Conservation (phyloP, 768 basidiomycete genomes). For the Agaricus subrufescens region DNA sequence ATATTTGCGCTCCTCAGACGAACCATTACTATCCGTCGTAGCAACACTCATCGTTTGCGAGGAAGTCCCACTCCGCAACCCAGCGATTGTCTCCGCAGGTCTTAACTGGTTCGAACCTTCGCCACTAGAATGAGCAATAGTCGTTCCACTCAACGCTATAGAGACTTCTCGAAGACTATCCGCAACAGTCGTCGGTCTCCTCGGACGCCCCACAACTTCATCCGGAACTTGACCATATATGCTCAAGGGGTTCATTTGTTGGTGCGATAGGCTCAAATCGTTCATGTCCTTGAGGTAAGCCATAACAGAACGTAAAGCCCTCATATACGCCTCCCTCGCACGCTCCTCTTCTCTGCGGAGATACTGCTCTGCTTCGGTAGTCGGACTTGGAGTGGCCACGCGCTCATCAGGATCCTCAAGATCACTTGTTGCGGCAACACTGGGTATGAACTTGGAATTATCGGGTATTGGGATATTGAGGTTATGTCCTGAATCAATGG, state of each 20-base stretch:
- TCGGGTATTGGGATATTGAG: slow-evolving; percentile 62
- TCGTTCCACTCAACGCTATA: slow-evolving; percentile 43
- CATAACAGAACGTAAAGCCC: slow-evolving; percentile 88
- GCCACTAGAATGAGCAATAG: slow-evolving; percentile 29
- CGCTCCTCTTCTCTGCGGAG: slow-evolving; percentile 68
- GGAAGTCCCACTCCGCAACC: slow-evolving; percentile 53
- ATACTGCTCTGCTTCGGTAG: slow-evolving; percentile 42
- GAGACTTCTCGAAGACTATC: slow-evolving; percentile 57
- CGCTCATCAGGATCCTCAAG: slow-evolving; percentile 18
- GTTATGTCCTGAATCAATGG: slow-evolving; percentile 61
- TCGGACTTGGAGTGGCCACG: slow-evolving; percentile 41
- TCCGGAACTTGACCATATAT: slow-evolving; percentile 53
- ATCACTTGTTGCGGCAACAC: slow-evolving; percentile 35
- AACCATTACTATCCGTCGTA: slow-evolving; percentile 70
- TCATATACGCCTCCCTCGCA: slow-evolving; percentile 64
- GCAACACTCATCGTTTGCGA: slow-evolving; percentile 71
- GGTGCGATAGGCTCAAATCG: slow-evolving; percentile 76
- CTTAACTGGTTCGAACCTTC: slow-evolving; percentile 55
- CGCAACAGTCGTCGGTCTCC: slow-evolving; percentile 59
- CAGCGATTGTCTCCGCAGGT: slow-evolving; percentile 57
- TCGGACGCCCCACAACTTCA: slow-evolving; percentile 43
- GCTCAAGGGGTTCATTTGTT: slow-evolving; percentile 52
- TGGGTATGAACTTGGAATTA: slow-evolving; percentile 55
- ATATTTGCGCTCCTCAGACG: slow-evolving; percentile 77
- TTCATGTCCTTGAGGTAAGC: slow-evolving; percentile 95